Percentiles rank a stretch among this genome's conserved stretches.
phyloP scores from a whole-genome alignment of 2,329 filamentous ascomycete genomes.

The Fusarium sp. region DNA sequence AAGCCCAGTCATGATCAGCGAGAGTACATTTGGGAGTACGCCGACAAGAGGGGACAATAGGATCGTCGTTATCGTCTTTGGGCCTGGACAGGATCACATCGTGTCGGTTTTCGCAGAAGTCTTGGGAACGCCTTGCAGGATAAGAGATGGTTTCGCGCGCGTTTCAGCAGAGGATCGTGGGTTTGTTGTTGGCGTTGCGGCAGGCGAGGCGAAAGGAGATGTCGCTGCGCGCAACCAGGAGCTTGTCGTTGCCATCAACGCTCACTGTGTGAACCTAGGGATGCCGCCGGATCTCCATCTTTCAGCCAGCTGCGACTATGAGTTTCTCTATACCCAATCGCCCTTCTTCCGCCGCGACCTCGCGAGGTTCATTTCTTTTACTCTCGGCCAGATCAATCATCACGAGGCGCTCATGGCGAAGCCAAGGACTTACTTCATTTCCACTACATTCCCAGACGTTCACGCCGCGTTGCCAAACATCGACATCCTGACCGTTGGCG shows the following conservation, averaged over 20 bases:
- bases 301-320: constrained; percentile 78
- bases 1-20: constrained; percentile 47
- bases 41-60: constrained; percentile 63
- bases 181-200: constrained; percentile 72
- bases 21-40: constrained; percentile 55
- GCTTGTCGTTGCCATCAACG: constrained; percentile 74
- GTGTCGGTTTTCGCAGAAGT: constrained; percentile 79
- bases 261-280: constrained; percentile 75
- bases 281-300: constrained; percentile 72
- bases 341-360: constrained; percentile 78
- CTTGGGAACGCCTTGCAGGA: constrained; percentile 73
- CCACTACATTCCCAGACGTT: constrained; percentile 87
- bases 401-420: constrained; percentile 81
- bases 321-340: constrained; percentile 80
- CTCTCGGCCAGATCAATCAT: constrained; percentile 78
- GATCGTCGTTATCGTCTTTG: constrained; percentile 72
- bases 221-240: constrained; percentile 65
- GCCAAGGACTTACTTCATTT: constrained; percentile 81
- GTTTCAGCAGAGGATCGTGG: constrained; percentile 64
- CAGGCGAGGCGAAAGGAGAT: constrained; percentile 63
- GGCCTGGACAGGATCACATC: constrained; percentile 74
- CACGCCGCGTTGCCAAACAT: constrained; percentile 82
- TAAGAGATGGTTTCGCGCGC: constrained; percentile 63
- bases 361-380: constrained; percentile 79
- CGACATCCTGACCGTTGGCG: constrained; percentile 85